Conservation (phyloP, 495 filamentous ascomycete genomes). For the Arthonia radiata region DNA sequence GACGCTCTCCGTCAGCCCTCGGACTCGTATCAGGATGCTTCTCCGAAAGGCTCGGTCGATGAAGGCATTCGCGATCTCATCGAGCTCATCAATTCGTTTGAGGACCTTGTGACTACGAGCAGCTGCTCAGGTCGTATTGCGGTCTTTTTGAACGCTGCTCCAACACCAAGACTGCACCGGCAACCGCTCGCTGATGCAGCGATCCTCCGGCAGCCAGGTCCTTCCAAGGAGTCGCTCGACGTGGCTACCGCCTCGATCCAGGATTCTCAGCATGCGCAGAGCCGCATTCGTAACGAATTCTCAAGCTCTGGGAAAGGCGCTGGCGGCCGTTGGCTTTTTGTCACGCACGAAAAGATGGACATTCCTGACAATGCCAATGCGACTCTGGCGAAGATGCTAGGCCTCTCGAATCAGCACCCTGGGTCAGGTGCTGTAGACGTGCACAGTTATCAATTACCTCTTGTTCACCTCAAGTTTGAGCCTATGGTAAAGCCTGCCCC, state of each 20-base stretch:
- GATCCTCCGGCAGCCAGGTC: too few species aligned
- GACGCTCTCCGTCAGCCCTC: constrained; percentile 33
- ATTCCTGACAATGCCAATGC: constrained; percentile 5
- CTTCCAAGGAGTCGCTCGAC: too few species aligned
- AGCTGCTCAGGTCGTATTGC: constrained; percentile 69
- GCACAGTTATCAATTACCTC: constrained; percentile 3
- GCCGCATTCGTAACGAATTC: too few species aligned
- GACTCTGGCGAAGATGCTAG: constrained; percentile 1
- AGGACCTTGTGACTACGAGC: constrained; percentile 66
- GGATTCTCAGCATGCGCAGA: too few species aligned
- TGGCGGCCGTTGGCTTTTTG: constrained; percentile 64
- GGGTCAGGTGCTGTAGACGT: neutral
- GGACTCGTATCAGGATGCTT: constrained; percentile 46
- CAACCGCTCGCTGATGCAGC: too few species aligned
- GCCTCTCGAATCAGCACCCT: too few species aligned
- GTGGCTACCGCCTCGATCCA: too few species aligned
- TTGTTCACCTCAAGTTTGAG: constrained; percentile 81
- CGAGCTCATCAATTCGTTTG: constrained; percentile 41
- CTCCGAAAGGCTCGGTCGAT: constrained; percentile 71
- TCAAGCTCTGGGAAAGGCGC: constrained; percentile 71
- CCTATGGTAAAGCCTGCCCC: constrained; percentile 43
- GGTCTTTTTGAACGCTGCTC: constrained; percentile 75
- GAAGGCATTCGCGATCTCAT: constrained; percentile 51
- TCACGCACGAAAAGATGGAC: constrained; percentile 52
- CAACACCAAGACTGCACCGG: too few species aligned